Conservation (phyloP, 306 rosid genomes). For the Quercus mongolica region DNA sequence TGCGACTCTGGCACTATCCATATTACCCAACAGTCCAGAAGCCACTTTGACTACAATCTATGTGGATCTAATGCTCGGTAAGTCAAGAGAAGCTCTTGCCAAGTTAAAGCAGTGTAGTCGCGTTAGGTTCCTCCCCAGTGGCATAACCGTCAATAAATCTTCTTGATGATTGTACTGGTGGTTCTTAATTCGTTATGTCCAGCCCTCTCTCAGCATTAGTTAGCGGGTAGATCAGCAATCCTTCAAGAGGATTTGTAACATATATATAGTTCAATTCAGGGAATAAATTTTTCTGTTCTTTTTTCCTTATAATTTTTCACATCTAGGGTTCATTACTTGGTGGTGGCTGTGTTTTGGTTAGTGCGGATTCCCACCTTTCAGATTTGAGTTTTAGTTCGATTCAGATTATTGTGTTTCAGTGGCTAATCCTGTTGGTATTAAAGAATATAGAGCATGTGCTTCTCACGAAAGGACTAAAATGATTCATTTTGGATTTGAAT, state of each 20-base stretch:
- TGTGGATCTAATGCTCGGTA: constrained; percentile 75
- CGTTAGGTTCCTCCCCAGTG: constrained; percentile 61
- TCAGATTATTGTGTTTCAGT: constrained; percentile 60
- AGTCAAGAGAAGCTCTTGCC: constrained; percentile 73
- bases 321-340: constrained; percentile 61
- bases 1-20: constrained; percentile 64
- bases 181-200: constrained; percentile 39
- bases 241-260: constrained; percentile 83
- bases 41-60: constrained; percentile 80
- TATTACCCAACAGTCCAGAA: constrained; percentile 69
- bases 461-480: constrained; percentile 45
- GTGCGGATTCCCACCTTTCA: constrained; percentile 78
- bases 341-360: constrained; percentile 91
- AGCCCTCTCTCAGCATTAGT: constrained; percentile 53
- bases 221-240: constrained; percentile 77
- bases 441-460: constrained; percentile 52
- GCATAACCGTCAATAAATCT: constrained; percentile 58
- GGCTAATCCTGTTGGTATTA: constrained; percentile 58
- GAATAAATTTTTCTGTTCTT: constrained; percentile 52
- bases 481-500: constrained; percentile 43
- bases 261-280: constrained; percentile 91
- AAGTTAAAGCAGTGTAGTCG: constrained; percentile 76
- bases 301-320: constrained; percentile 44
- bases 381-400: constrained; percentile 79
- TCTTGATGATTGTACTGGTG: constrained; percentile 65